Evolutionary conservation across 2,329 filamentous ascomycete species (phyloP).

Genomic region (Talaromyces funiculosus): DNA sequence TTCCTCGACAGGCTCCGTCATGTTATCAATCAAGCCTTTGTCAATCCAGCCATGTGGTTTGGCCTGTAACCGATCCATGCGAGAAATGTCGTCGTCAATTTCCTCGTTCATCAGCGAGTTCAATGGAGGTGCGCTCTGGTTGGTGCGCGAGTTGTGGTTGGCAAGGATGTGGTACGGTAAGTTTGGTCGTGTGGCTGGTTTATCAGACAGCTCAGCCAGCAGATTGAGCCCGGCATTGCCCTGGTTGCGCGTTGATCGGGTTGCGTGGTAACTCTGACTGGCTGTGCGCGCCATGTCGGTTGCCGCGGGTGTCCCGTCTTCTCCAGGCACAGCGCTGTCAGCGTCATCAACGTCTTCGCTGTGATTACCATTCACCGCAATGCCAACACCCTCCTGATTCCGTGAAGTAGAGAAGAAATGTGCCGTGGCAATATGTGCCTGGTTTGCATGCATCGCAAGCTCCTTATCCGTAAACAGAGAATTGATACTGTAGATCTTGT

Average conservation of each 20-base stretch:
- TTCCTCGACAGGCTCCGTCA: constrained; percentile 28
- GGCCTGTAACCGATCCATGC: constrained; percentile 34
- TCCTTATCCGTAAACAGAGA: constrained; percentile 65
- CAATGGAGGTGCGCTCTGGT: constrained; percentile 38
- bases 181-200: constrained; percentile 40
- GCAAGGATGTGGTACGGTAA: constrained; percentile 44
- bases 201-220: constrained; percentile 52
- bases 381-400: constrained; percentile 35
- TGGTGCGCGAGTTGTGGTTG: constrained; percentile 42
- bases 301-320: constrained; percentile 40
- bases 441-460: constrained; percentile 56
- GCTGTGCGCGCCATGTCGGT: constrained; percentile 58
- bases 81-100: constrained; percentile 41
- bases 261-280: constrained; percentile 53
- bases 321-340: constrained; percentile 36
- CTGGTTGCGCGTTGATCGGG: constrained; percentile 47
- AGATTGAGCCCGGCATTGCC: constrained; percentile 50
- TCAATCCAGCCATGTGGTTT: constrained; percentile 41
- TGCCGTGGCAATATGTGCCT: constrained; percentile 55
- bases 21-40: constrained; percentile 33
- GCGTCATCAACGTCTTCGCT: constrained; percentile 37
- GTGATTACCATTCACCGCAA: constrained; percentile 36
- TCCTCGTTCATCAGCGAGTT: constrained; percentile 43
- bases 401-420: constrained; percentile 55
- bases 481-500: constrained; percentile 56